phyloP scores from a whole-genome alignment of 495 filamentous ascomycete genomes.

The Xylaria intraflava region DNA sequence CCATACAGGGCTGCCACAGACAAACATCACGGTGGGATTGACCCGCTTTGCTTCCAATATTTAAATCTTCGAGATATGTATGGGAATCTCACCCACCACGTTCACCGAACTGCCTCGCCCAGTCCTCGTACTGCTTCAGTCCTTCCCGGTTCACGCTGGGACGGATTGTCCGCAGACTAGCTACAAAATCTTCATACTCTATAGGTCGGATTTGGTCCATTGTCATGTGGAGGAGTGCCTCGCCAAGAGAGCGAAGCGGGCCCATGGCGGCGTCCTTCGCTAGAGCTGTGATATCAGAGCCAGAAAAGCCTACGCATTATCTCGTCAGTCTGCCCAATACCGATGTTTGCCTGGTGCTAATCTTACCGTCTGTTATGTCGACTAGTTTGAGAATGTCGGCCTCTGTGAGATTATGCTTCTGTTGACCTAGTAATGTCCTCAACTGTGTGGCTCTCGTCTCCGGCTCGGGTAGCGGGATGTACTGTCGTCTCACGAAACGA shows the following conservation, averaged over 20 bases:
- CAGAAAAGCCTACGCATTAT: slow-evolving; percentile 72
- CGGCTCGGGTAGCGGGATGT: slow-evolving; percentile 88
- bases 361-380: slow-evolving; percentile 75
- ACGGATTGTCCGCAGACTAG: slow-evolving; percentile 76
- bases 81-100: slow-evolving; percentile 57
- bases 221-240: slow-evolving; percentile 79
- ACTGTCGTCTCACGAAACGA: slow-evolving; percentile 88
- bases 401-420: slow-evolving; percentile 73
- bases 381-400: slow-evolving; percentile 72
- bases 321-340: slow-evolving; percentile 5
- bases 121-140: slow-evolving; percentile 82
- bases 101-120: slow-evolving; percentile 90
- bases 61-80: not conserved
- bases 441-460: slow-evolving; percentile 74
- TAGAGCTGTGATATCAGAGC: slow-evolving; percentile 92
- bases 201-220: slow-evolving; percentile 94
- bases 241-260: slow-evolving; percentile 82
- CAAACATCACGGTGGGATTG: not conserved
- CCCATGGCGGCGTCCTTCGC: slow-evolving; percentile 99
- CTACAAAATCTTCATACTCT: slow-evolving; percentile 71
- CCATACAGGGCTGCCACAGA: not conserved
- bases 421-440: slow-evolving; percentile 68
- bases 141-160: slow-evolving; percentile 86
- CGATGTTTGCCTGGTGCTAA: slow-evolving; percentile 4
- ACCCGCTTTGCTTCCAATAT: not conserved